Evolutionary conservation across 1,139 yeast genomes (phyloP).

Genomic region (Scheffersomyces stambukii): DNA sequence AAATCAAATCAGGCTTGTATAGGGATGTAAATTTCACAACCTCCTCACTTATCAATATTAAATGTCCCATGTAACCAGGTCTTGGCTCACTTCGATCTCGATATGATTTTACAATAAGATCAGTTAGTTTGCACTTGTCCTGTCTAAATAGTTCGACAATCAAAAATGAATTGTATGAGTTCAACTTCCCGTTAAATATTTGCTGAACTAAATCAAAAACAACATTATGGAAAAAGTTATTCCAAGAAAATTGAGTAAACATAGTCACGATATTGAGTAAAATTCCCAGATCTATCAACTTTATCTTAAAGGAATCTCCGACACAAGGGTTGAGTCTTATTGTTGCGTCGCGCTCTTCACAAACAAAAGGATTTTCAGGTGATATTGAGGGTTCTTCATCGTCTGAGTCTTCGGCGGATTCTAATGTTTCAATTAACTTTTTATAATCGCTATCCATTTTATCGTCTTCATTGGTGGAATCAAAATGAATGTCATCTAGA

Average conservation of each 20-base stretch:
- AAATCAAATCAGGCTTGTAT: conserved; percentile 46
- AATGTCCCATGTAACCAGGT: conserved; percentile 48
- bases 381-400: conserved; percentile 47
- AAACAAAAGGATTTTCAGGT: conserved; percentile 46
- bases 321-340: conserved; percentile 36
- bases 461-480: conserved; percentile 5
- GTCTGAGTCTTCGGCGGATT: conserved; percentile 36
- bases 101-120: conserved; percentile 31
- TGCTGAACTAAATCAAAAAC: conserved; percentile 48
- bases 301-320: conserved; percentile 44
- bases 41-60: conserved; percentile 45
- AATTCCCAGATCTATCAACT: conserved; percentile 37
- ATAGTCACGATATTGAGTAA: conserved; percentile 30
- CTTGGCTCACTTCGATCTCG: conserved; percentile 22
- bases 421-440: conserved; percentile 16
- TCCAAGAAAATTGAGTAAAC: conserved; percentile 43
- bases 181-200: conserved; percentile 45
- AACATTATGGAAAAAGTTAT: conserved; percentile 48
- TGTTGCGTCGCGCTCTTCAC: conserved; percentile 27
- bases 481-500: conserved; percentile 27
- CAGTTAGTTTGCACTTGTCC: conserved; percentile 29
- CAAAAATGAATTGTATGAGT: conserved; percentile 45
- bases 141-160: conserved; percentile 39
- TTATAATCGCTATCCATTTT: conserved; percentile 4
- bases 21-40: conserved; percentile 47